These are phyloP conservation scores for Aspergillus nomiae DNA, from an alignment of 2,329 filamentous ascomycete species.

Conservation along the genomic window DNA sequence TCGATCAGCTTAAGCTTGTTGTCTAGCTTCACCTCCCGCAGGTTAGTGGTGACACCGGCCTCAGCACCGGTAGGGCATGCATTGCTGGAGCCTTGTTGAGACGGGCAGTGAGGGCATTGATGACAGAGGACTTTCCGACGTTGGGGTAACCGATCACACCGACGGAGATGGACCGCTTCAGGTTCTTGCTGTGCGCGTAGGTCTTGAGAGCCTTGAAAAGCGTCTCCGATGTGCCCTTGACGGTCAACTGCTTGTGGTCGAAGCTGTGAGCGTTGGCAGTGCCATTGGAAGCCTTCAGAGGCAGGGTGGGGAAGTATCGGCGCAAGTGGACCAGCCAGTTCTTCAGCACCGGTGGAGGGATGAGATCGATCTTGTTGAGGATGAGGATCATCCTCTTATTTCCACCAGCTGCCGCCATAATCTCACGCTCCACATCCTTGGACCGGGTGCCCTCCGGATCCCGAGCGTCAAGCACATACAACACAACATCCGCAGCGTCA, in stretches of 20 bases:
- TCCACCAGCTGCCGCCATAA: slow-evolving; percentile 83
- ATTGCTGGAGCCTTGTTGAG: slow-evolving; percentile 62
- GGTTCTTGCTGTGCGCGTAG: slow-evolving; percentile 77
- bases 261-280: slow-evolving; percentile 87
- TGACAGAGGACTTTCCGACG: slow-evolving; percentile 94
- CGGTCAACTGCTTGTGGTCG: slow-evolving; percentile 86
- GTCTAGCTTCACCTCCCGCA: slow-evolving; percentile 90
- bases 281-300: slow-evolving; percentile 79
- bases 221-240: slow-evolving; percentile 80
- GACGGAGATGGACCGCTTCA: slow-evolving; percentile 87
- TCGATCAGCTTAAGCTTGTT: slow-evolving; percentile 92
- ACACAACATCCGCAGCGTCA: slow-evolving; percentile 82
- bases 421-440: slow-evolving; percentile 83
- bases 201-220: slow-evolving; percentile 89
- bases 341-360: slow-evolving; percentile 79
- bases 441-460: slow-evolving; percentile 90
- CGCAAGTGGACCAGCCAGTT: slow-evolving; percentile 83
- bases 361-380: slow-evolving; percentile 92
- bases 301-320: slow-evolving; percentile 87
- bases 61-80: slow-evolving; percentile 89
- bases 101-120: slow-evolving; percentile 84
- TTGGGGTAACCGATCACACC: slow-evolving; percentile 96
- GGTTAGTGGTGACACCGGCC: slow-evolving; percentile 85
- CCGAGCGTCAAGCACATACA: slow-evolving; percentile 90
- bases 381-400: slow-evolving; percentile 88